A percentile compares a stretch with the other conserved stretches of the same genome.
These are phyloP conservation scores for Cryptococcus sp. DNA, from an alignment of 1,284 basidiomycete genomes.

Conservation along the genomic window DNA sequence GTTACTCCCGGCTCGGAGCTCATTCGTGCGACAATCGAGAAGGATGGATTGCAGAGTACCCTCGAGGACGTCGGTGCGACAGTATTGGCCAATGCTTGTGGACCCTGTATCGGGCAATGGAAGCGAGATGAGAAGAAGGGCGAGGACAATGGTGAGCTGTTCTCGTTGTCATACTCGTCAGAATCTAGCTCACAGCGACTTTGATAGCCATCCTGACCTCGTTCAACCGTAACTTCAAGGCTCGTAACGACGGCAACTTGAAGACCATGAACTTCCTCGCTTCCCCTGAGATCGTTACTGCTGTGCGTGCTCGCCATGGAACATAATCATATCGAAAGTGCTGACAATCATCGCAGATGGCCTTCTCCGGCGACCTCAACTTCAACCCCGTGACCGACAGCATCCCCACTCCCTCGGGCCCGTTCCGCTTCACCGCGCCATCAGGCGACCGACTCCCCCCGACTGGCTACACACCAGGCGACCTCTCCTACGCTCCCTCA, in stretches of 20 bases:
- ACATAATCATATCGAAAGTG: background rate
- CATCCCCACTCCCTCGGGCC: slow-evolving; percentile 71
- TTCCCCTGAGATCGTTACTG: slow-evolving; percentile 95
- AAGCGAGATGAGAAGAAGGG: slow-evolving; percentile 86
- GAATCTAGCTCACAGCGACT: background rate
- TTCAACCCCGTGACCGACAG: slow-evolving; percentile 90
- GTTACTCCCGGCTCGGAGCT: slow-evolving; percentile 98
- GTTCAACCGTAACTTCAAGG: slow-evolving; percentile 97
- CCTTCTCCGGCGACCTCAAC: slow-evolving; percentile 89
- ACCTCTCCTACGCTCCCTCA: slow-evolving; percentile 75
- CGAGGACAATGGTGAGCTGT: slow-evolving; percentile 81
- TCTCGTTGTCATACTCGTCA: background rate
- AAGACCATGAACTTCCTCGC: slow-evolving; percentile 98
- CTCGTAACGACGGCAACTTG: slow-evolving; percentile 93
- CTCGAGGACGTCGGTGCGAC: slow-evolving; percentile 79
- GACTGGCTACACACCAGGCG: slow-evolving; percentile 76
- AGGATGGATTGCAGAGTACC: slow-evolving; percentile 79
- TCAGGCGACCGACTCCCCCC: slow-evolving; percentile 80
- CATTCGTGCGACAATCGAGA: slow-evolving; percentile 95
- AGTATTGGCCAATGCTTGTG: slow-evolving; percentile 97
- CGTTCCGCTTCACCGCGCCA: slow-evolving; percentile 86
- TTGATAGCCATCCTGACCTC: slow-evolving; percentile 85
- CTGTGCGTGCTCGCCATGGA: slow-evolving; percentile 49
- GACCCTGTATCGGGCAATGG: slow-evolving; percentile 99
- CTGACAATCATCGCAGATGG: slow-evolving; percentile 58